phyloP scores from a whole-genome alignment of 345 rosid genomes.

The Orychophragmus violaceus region DNA sequence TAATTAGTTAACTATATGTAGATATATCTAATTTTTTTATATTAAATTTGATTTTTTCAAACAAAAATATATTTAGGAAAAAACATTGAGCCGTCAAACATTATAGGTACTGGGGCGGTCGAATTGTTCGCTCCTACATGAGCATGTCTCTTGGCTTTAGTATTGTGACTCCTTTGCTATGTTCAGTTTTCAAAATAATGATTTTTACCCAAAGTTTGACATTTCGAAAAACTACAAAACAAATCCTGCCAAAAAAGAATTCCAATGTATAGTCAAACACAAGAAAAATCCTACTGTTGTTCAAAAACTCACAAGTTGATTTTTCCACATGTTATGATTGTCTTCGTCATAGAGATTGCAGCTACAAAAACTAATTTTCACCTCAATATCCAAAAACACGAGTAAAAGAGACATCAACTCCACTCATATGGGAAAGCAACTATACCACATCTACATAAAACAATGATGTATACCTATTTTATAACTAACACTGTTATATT shows the following conservation, averaged over 20 bases:
- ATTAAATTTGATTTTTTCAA: no score
- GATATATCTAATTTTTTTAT: no score
- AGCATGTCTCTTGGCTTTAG: background rate
- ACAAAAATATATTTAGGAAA: no score
- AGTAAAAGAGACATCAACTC: background rate
- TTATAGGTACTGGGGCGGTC: no score
- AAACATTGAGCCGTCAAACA: no score
- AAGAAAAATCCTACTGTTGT: background rate
- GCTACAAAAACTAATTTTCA: background rate
- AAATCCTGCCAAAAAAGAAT: conserved; percentile 5
- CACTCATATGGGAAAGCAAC: conserved; percentile 4
- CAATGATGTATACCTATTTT: background rate
- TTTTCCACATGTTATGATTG: background rate
- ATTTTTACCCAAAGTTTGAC: background rate
- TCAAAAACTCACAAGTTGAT: background rate
- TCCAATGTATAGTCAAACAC: background rate
- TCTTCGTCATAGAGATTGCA: background rate
- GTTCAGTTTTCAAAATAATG: conserved; percentile 2
- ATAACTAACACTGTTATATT: background rate
- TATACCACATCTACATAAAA: background rate
- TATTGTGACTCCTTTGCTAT: background rate
- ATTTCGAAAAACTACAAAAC: conserved; percentile 10
- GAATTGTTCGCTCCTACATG: no score
- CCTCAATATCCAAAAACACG: background rate
- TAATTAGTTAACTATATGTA: no score